Conservation (phyloP, 2,329 filamentous ascomycete genomes). For the Colletotrichum tabaci region DNA sequence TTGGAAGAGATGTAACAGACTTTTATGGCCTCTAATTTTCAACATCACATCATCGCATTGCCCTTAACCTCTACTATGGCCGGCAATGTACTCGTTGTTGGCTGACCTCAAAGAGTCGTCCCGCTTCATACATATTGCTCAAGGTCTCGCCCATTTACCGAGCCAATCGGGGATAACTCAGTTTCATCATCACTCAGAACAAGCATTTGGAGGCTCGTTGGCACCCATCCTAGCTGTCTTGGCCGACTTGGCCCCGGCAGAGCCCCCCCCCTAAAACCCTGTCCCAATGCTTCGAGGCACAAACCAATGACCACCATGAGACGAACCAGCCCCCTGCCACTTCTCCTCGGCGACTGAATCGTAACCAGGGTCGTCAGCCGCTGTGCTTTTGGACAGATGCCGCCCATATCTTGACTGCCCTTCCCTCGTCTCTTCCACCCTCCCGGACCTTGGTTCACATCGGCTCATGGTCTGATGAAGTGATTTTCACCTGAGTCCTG, state of each 20-base stretch:
- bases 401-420: slow-evolving; percentile 18
- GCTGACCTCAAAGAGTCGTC: neutral
- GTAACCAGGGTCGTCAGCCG: slow-evolving; percentile 1
- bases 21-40: no score
- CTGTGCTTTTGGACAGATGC: slow-evolving; percentile 7
- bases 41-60: no score
- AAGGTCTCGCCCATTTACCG: no score
- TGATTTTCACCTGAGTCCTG: neutral
- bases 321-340: slow-evolving; percentile 22
- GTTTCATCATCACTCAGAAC: neutral
- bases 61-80: no score
- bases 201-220: slow-evolving; percentile 11
- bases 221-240: neutral
- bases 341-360: slow-evolving; percentile 26
- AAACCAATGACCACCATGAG: neutral
- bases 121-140: neutral
- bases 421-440: neutral
- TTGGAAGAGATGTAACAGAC: no score
- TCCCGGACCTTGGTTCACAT: neutral
- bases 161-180: neutral
- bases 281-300: slow-evolving; percentile 17
- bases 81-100: no score
- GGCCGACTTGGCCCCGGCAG: neutral
- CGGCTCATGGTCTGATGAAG: neutral
- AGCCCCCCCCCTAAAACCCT: slow-evolving; percentile 3